Evolutionary conservation across 768 basidiomycete genomes (phyloP), one percentile per base, ranked within the genome.

Genomic region (Agrocybe chaxingu): DNA sequence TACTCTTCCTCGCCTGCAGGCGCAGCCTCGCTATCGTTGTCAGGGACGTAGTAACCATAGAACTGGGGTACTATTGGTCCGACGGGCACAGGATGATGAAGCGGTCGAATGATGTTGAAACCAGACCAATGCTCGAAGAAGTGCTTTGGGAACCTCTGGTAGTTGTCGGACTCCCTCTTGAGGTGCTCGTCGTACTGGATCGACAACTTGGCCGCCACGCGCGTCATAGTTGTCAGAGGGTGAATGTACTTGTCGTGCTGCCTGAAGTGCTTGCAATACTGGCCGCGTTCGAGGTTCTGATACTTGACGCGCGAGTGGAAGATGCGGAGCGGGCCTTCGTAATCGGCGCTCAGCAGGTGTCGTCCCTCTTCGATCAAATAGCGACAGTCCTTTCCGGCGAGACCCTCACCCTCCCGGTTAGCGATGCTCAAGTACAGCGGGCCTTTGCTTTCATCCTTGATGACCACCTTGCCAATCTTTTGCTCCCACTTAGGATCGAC

Each of bases 61-160:
- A 76, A 86, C 61, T 83, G 81, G 0, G 85, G 84, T 4, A 80
- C 77, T 39, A 84, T 41, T 1, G 85, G 72, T 4, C 72, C 67
- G 5, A 77, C 66, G 2, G 79, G 77, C 0, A 76, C 71, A 1
- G 79, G 74, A 53, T 70, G 55, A 31, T 59, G 61, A 8, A 79
- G 53, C 2, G 75, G 73, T 12, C 55, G 52, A 3, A 76, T 57
- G 30, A 77, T 33, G 49, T 77, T 75, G 51, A 66, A 72, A 2
- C 81, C 79, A 50, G 57, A 72, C 70, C 71, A 79, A 40, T 78
- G 74, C 56, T 80, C 64, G 50, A 70, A 75, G 37, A 79, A 62
- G 47, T 78, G 69, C 12, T 54, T 50, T 1, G 76, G 73, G 56
- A 82, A 75, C 1, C 38, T 16, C 55, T 71, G 63, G 54, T 80